phyloP scores from a whole-genome alignment of 305 asterid genomes.

The Rubia tinctorum region DNA sequence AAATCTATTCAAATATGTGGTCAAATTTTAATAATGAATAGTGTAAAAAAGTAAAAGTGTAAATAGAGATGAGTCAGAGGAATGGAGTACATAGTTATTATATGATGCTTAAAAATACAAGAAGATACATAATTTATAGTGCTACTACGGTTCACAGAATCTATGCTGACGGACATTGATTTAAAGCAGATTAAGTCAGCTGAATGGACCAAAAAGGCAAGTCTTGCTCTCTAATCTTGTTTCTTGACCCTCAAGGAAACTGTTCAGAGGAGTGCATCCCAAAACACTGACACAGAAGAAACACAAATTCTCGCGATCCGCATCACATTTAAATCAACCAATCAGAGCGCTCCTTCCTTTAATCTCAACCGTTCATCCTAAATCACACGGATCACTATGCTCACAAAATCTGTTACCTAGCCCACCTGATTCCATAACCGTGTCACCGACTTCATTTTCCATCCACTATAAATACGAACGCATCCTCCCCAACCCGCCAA shows the following conservation, averaged over 20 bases:
- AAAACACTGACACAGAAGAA: neutral
- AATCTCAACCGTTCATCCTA: neutral
- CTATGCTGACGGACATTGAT: too few species aligned
- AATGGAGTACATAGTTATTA: too few species aligned
- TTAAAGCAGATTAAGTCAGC: neutral
- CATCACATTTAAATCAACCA: neutral
- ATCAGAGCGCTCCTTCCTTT: neutral
- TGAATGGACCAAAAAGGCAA: neutral
- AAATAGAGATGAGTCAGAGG: too few species aligned
- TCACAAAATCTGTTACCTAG: neutral
- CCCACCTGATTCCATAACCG: slow-evolving; percentile 8
- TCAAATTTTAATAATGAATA: too few species aligned
- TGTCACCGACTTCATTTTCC: neutral
- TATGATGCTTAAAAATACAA: too few species aligned
- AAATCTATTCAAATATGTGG: too few species aligned
- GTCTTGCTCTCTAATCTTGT: too few species aligned
- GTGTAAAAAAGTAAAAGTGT: too few species aligned
- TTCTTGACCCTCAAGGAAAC: neutral
- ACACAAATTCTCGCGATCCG: neutral
- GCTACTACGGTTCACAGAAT: too few species aligned
- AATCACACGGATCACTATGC: neutral
- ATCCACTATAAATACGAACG: neutral
- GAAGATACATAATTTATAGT: too few species aligned
- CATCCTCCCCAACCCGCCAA: neutral
- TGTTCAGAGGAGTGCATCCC: neutral